Evolutionary conservation across 805 yeast species (phyloP), one percentile per base, ranked within the genome.

Genomic region (Martiniozyma abietophila): DNA sequence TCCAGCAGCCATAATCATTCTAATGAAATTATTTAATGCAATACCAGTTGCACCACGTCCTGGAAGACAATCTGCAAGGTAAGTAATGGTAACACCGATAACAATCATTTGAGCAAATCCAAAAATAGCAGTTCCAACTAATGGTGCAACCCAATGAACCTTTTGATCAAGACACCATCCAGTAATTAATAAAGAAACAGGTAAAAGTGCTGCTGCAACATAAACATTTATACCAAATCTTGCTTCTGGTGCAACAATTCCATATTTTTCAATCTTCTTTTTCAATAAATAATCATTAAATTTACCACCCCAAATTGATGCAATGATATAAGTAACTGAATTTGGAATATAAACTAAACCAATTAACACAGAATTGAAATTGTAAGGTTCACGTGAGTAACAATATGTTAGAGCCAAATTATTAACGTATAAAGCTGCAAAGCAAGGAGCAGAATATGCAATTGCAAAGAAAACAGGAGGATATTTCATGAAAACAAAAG

Each of bases 1-100:
- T 2, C 67, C 64, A 0, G 94, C 83, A 1, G 94, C 94, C 39
- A 80, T 59, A 2, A 74, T 59, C 65, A 76, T 80, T 46, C 95
- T 65, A 14, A 79, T 63, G 36, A 84, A 66, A 50, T 84, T 85
- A 48, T 81, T 84, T 32, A 85, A 54, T 0, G 95, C 94, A 31
- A 84, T 82, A 1, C 94, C 95, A 0, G 94, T 80, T 10, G 95
- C 88, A 27, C 95, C 94, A 47, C 77, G 68, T 0, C 94, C 94
- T 0, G 95, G 95, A 29, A 85, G 63, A 1, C 85, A 74, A 49
- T 84, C 95, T 1, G 84, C 86, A 37, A 84, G 59, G 49, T 83
- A 85, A 0, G 95, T 83, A 3, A 79, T 71, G 0, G 85, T 79
- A 7, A 83, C 74, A 3, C 94, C 92, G 45, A 83, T 82, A 4